A percentile compares a stretch with the other conserved stretches of the same genome.
phyloP scores from a whole-genome alignment of 2,329 filamentous ascomycete species.

The Colletotrichum spinosum region DNA sequence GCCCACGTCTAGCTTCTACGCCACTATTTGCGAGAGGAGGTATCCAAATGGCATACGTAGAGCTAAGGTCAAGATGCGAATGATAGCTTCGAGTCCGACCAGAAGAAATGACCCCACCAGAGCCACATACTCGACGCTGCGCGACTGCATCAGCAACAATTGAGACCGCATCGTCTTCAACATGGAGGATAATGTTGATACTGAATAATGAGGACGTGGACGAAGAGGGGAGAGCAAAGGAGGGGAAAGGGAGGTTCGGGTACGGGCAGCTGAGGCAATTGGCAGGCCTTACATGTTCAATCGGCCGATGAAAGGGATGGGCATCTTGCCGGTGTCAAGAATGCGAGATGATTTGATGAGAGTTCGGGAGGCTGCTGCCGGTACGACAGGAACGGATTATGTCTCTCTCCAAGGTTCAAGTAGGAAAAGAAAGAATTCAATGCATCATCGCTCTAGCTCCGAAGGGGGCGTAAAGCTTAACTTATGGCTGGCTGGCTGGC shows the following conservation, averaged over 20 bases:
- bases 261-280: background rate
- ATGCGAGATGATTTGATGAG: slow-evolving; percentile 24
- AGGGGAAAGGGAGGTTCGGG: background rate
- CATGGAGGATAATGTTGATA: slow-evolving; percentile 32
- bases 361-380: slow-evolving; percentile 11
- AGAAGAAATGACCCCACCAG: slow-evolving; percentile 86
- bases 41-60: slow-evolving; percentile 71
- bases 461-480: slow-evolving; percentile 29
- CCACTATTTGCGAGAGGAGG: slow-evolving; percentile 12
- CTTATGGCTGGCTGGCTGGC: slow-evolving; percentile 1
- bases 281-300: slow-evolving; percentile 59
- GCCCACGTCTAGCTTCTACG: background rate
- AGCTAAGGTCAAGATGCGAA: slow-evolving; percentile 87
- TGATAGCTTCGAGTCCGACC: slow-evolving; percentile 83
- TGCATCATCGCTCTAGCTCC: slow-evolving; percentile 22
- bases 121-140: slow-evolving; percentile 86
- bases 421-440: slow-evolving; percentile 29
- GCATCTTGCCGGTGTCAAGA: slow-evolving; percentile 51
- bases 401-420: slow-evolving; percentile 17
- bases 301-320: slow-evolving; percentile 64
- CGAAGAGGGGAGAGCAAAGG: slow-evolving; percentile 17
- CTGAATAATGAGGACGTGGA: background rate
- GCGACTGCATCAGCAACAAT: slow-evolving; percentile 29
- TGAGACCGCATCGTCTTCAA: slow-evolving; percentile 33
- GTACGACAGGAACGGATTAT: slow-evolving; percentile 30